Base-by-base conservation (phyloP, 2,329 filamentous ascomycete species). In the Neofusicoccum kwambonambiense region DNA sequence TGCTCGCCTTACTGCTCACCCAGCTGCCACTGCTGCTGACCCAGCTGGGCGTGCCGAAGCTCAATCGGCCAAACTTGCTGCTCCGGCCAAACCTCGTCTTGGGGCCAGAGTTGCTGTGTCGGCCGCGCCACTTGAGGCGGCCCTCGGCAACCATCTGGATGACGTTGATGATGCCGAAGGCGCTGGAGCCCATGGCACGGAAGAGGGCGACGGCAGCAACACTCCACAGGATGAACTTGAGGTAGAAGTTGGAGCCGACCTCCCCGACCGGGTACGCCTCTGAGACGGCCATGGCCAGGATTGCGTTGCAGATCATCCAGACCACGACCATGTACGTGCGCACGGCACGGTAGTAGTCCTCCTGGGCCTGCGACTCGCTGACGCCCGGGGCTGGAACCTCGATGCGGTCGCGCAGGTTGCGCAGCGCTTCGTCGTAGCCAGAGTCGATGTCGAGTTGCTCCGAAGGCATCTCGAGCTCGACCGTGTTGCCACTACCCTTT, bases 401-500 rank as follows among this genome's bases (percentile, higher is more conserved):
- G 71, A 99, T 84, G 50, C 95, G 86, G 74, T 99, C 95, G 60
- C 95, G 91, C 4, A 99, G 89, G 77, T 99, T 99, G 68, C 95
- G 91, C 31, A 99, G 87, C 0, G 95, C 95, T 76, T 97, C 94
- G 75, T 99, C 95, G 78, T 99, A 99, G 27, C 94, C 95, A 34
- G 89, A 93, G 80, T 99, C 95, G 76, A 99, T 99, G 77, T 99
- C 95, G 39, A 99, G 89, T 80, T 99, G 95, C 77, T 99, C 96
- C 1, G 89, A 92, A 0, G 96, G 95, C 93, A 99, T 99, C 74
- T 99, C 95, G 5, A 99, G 84, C 77, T 97, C 92, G 71, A 99
- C 95, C 0, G 90, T 92, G 66, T 89, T 86, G 54, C 83, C 83
- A 51, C 86, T 86, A 69, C 90, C 89, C 57, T 91, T 87, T 12